Evolutionary conservation across 768 basidiomycete genomes (phyloP).

Genomic region (Arthromyces matolae): DNA sequence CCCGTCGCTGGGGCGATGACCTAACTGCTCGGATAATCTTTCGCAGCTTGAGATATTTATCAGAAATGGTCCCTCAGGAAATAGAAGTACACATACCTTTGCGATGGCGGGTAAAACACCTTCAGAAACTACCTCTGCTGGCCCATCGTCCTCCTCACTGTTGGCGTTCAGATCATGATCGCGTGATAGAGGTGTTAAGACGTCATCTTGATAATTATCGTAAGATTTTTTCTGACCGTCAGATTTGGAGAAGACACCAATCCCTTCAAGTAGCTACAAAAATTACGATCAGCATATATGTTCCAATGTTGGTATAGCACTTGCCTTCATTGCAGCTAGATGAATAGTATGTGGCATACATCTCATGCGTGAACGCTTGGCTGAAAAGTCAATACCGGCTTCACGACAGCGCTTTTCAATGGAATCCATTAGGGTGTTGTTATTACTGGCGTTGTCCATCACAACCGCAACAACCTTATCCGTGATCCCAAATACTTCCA

Average conservation of each 20-base stretch:
- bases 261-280: constrained; percentile 1
- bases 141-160: not conserved
- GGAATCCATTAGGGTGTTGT: constrained; percentile 20
- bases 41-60: constrained; percentile 18
- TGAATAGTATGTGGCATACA: not conserved
- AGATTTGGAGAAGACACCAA: constrained; percentile 1
- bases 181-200: not conserved
- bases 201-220: not conserved
- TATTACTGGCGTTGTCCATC: constrained; percentile 25
- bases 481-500: not conserved
- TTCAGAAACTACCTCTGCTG: not conserved
- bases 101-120: not conserved
- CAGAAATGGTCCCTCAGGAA: not conserved
- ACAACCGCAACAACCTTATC: constrained; percentile 15
- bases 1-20: constrained; percentile 20
- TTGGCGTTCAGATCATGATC: not conserved
- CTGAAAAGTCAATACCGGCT: not conserved
- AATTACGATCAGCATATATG: not conserved
- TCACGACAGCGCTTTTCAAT: constrained; percentile 6
- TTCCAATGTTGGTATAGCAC: not conserved
- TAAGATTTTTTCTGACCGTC: too few relatives aligned
- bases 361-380: not conserved
- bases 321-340: not conserved
- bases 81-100: not conserved
- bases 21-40: constrained; percentile 22